Evolutionary conservation across 345 rosid genomes (phyloP), one percentile per base, ranked within the genome.

Genomic region (Aurinia saxatilis): DNA sequence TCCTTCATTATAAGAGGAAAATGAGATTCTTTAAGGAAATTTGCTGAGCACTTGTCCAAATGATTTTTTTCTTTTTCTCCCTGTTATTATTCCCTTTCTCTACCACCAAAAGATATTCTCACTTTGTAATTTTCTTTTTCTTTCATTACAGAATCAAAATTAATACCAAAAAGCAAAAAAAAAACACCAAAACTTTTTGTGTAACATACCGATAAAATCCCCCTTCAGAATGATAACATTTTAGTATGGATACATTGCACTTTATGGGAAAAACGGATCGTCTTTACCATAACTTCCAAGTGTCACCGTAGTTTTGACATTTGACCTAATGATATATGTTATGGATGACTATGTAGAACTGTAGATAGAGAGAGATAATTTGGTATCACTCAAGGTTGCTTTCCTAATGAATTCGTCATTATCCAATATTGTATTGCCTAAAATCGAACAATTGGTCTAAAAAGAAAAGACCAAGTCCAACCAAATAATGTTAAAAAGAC

Each of bases 371-470:
- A 57, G 3, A 19, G 17, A 21, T 31, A 5, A 30, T 40, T 57
- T 50, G 53, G 66, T 16, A 36, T 14, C 34, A 29, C 63, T 54
- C 62, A 14, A 60, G 25, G 63, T 70, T 51, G 15, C 44, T 61
- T 61, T 62, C 68, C 15, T 21, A 46, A 29, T 46, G 44, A 37
- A 62, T 70, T 70, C 74, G 50, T 62, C 57, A 46, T 54, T 62
- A 62, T 70, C 74, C 63, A 54, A 29, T 15, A 53, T 21, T 30
- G 38, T 15, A 53, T 21, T 30, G 38, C 33, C 46, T 19, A 47
- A 47, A 54, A 7, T 52, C 15, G 16, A 64, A 10, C 17, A 6
- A 23, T 66, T 35, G 56, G 31, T 35, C 54, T 34, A 25, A 8
- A 8, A 41, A 25, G 33, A 8, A 8, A 41, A 25, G 33, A 51